Evolutionary conservation across 345 rosid species (phyloP).

Genomic region (Orychophragmus violaceus): DNA sequence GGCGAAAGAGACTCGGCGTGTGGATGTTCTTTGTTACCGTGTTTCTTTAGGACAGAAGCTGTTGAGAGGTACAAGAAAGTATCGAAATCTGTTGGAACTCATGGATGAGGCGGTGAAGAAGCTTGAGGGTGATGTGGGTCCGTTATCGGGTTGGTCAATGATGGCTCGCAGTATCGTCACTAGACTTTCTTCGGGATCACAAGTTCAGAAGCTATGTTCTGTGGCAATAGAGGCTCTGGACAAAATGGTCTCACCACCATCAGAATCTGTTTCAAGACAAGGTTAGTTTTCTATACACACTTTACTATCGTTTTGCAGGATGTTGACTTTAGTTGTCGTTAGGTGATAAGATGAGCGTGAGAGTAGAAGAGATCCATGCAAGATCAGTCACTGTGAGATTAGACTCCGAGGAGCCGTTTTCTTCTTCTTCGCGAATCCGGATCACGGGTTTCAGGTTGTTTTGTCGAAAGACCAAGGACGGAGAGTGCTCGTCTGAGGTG

Average conservation of each 20-base stretch:
- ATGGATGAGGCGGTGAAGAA: constrained; percentile 65
- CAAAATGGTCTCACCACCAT: constrained; percentile 38
- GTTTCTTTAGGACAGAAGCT: constrained; percentile 72
- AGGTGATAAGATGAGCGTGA: constrained; percentile 18
- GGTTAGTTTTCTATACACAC: constrained; percentile 11
- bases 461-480: constrained; percentile 51
- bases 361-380: constrained; percentile 54
- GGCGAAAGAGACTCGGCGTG: constrained; percentile 75
- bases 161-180: constrained; percentile 87
- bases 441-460: constrained; percentile 47
- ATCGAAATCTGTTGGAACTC: constrained; percentile 42
- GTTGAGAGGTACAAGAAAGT: constrained; percentile 51
- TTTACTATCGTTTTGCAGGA: neutral
- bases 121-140: constrained; percentile 89
- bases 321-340: neutral
- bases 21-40: constrained; percentile 85
- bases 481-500: constrained; percentile 48
- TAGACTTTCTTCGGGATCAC: constrained; percentile 73
- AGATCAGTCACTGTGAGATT: constrained; percentile 56
- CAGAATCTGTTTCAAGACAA: constrained; percentile 11
- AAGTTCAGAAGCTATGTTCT: constrained; percentile 69
- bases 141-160: constrained; percentile 66
- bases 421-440: constrained; percentile 21
- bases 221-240: constrained; percentile 59
- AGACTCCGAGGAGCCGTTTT: constrained; percentile 38